Evolutionary conservation across 2,329 filamentous ascomycete species (phyloP), one percentile per base, ranked within the genome.

Genomic region (Claviceps quebecensis): DNA sequence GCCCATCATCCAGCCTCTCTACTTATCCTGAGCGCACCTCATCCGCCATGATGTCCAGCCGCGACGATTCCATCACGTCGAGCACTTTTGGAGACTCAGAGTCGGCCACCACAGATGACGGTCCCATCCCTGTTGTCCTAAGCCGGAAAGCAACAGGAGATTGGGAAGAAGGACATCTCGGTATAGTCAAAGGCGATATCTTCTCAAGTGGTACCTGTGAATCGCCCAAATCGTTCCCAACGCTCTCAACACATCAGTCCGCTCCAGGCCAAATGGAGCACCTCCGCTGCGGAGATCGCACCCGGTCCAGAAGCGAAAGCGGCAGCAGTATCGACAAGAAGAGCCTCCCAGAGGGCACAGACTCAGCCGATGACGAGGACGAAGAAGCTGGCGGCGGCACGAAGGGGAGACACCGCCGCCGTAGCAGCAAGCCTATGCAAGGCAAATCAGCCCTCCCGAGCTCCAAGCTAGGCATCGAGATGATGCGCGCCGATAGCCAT

Each of bases 401-500:
- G 2, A 59, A 63, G 26, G 66, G 69, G 8, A 67, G 65, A 69
- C 67, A 84, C 66, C 65, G 71, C 41, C 72, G 77, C 39, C 72
- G 66, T 23, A 61, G 63, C 51, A 68, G 64, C 58, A 67, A 68
- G 50, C 62, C 65, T 9, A 53, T 63, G 49, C 56, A 60, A 39
- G 61, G 69, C 53, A 81, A 81, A 56, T 68, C 71, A 16, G 72
- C 74, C 39, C 75, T 86, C 23, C 84, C 86, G 13, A 86, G 84
- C 50, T 95, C 89, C 0, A 96, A 95, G 66, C 77, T 97, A 2
- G 89, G 89, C 1, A 93, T 89, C 48, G 91, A 97, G 66, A 96
- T 97, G 91, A 91, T 96, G 87, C 82, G 91, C 47, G 94, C 91
- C 19, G 95, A 95, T 65, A 95, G 88, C 62, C 85, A 91, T 59